Evolutionary conservation across 169 alveolate species (phyloP), one percentile per base, ranked within the genome.

Genomic region (Plasmodium vinckei): DNA sequence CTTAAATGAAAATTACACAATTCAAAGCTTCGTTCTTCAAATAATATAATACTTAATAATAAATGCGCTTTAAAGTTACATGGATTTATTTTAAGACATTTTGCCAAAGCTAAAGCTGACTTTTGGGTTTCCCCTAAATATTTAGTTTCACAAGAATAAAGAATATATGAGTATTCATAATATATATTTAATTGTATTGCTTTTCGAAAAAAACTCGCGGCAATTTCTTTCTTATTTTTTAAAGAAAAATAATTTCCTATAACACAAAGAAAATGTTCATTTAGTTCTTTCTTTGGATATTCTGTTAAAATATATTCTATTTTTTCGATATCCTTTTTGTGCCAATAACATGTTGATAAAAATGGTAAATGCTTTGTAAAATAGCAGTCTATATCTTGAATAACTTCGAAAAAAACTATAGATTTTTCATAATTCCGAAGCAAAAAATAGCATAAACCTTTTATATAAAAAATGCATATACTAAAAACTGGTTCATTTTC

Each of bases 181-280:
- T 65, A 79, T 17, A 49, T 67, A 67, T 79, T 79, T 64, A 53
- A 46, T 53, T 15, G 13, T 27, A 64, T 79, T 65, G 89, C 89
- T 46, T 67, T 64, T 79, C 63, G 65, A 25, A 79, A 79, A 79
- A 79, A 79, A n/a, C 42, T 10, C 19, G 61, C 46, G 17, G 82
- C 64, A 57, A 65, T 21, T 4, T 46, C 54, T 79, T 79, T 79
- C 46, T 79, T 79, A 53, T 67, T 79, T 79, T 79, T 79, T 79
- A 79, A 46, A 19, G 89, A 79, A 67, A 79, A 79, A 67, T 79
- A 79, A 65, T 79, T 79, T 65, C 89, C 89, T 27, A 79, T 79
- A 49, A 79, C 64, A 21, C 89, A 79, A 33, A 79, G 53, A 64
- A 65, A 79, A 67, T 79, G 23, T 51, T 79, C 89, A 67, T 79